Base-by-base conservation (phyloP, 257 asterid genomes). In the Apocynum venetum region DNA sequence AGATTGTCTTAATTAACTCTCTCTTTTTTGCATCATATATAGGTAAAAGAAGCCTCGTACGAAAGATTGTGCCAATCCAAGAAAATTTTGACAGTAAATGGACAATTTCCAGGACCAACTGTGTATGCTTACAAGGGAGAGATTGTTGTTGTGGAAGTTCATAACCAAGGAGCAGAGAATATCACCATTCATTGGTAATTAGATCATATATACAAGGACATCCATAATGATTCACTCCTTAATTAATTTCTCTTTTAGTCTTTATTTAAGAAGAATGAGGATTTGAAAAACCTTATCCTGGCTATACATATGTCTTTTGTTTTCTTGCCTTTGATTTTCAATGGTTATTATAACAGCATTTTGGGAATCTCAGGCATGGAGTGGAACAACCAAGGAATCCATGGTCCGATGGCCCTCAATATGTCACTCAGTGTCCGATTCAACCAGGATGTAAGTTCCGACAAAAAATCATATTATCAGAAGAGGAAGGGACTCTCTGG, bases 401-500 rank as follows among this genome's bases (percentile, higher is more conserved):
- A 46, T 91, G 96, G 96, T 70, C 92, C 0, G 94, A 91, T 25
- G 94, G 96, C 1, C 91, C 94, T 0, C 93, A 82, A 76, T 91
- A 71, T 5, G 80, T 91, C 4, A 91, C 97, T 0, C 97, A 88
- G 14, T 89, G 97, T 67, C 97, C 97, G 0, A 76, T 91, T 35
- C 76, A 57, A 3, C 92, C 94, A 0, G 94, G 93, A 10, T 57
- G 79, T 0, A 84, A 12, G 15, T 91, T 89, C 14, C 82, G 74
- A 10, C 93, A 91, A 43, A 82, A 77, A 44, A 57, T 91, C 0
- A 84, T 85, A 8, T 75, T 88, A 2, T 85, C 90, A 0, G 88
- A 88, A 8, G 94, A 91, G 82, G 90, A 83, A 66, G 97, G 97
- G 2, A 91, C 96, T 2, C 40, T 89, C 47, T 91, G 93, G 93